Base-by-base conservation (phyloP, 345 rosid genomes). In the Triadica sebifera region DNA sequence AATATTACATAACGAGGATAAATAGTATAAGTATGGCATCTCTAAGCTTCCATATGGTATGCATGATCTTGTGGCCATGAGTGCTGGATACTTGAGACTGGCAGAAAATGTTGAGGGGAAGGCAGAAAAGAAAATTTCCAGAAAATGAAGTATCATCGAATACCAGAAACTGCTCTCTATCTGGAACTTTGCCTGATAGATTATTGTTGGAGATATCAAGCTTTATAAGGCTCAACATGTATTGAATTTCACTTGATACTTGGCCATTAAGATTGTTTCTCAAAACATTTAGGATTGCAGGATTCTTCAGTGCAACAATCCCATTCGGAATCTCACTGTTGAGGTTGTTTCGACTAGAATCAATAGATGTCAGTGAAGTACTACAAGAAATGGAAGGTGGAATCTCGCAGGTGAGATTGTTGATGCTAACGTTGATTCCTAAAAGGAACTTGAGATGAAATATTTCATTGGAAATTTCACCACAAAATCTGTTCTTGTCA, bases 81-180 rank as follows among this genome's bases (percentile, higher is more conserved):
- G n/a, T n/a, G n/a, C n/a, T n/a, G n/a, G n/a, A 69, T 0, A 41
- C 47, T 12, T 62, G 19, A 34, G 78, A 52, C 2, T 81, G 80
- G 70, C 98, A 92, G 4, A 88, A 20, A 37, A 19, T 70, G 63
- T 67, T 85, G 51, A 58, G 84, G 6, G 87, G 85, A 4, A 74
- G 37, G 67, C 98, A 94, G 43, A 94, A 87, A 22, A 83, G 74
- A 39, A 90, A 87, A 55, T 92, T 92, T 24, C 96, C 98, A 4
- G 79, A 74, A 72, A 88, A 94, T 2, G 95, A 84, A 63, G 86
- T 86, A 55, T 82, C 91, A 71, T 85, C 84, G 82, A 94, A 94
- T 41, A 83, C 92, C 10, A 82, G 53, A 60, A 90, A 89, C 73
- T 89, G 94, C 9, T 96, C 98, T 0, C 83, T 94, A 0, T 53